These are phyloP conservation scores for Ceratobasidium sp. DNA, from an alignment of 1,284 basidiomycete species.

Conservation along the genomic window DNA sequence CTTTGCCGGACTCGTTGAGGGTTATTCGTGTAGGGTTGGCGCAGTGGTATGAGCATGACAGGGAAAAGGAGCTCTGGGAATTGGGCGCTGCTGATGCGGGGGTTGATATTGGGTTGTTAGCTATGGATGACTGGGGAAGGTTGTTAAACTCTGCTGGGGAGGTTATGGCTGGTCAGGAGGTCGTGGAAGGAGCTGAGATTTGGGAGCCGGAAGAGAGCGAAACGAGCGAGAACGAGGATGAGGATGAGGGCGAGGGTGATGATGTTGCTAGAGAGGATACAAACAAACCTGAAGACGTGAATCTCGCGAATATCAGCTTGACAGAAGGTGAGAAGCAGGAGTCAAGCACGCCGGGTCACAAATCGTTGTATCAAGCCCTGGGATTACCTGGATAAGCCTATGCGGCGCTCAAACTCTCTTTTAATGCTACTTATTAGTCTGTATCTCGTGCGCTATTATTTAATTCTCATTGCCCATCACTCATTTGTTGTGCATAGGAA, in stretches of 20 bases:
- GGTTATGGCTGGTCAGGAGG: constrained; percentile 40
- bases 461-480: too few relatives aligned
- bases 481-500: too few relatives aligned
- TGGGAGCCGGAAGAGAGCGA: constrained; percentile 8
- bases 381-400: too few relatives aligned
- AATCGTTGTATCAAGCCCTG: too few relatives aligned
- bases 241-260: constrained; percentile 4
- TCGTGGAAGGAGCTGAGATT: constrained; percentile 5
- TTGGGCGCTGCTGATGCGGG: constrained; percentile 55
- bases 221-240: neutral
- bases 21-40: constrained; percentile 53
- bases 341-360: too few relatives aligned
- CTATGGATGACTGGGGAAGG: constrained; percentile 55
- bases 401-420: too few relatives aligned
- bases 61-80: constrained; percentile 57
- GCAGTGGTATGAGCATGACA: constrained; percentile 53
- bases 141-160: constrained; percentile 49
- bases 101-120: constrained; percentile 50
- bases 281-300: neutral
- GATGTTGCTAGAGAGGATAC: neutral
- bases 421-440: too few relatives aligned
- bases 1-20: constrained; percentile 49
- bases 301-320: neutral
- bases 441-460: too few relatives aligned
- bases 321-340: neutral